Evolutionary conservation across 352 stramenopile genomes (phyloP).

Genomic region (Phytophthora multivora): DNA sequence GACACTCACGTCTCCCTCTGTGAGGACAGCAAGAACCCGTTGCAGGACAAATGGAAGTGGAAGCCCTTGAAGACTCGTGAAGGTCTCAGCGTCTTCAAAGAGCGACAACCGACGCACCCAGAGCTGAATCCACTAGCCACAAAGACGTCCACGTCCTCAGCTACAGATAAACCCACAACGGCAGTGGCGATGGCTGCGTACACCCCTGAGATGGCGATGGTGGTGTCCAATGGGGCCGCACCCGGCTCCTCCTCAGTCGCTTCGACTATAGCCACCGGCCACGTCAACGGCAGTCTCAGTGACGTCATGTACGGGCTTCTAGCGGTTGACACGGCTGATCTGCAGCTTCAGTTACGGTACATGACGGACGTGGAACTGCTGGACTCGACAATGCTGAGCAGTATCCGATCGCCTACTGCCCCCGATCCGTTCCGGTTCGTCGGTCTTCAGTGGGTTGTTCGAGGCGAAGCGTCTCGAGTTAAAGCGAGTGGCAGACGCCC

Average conservation of each 20-base stretch:
- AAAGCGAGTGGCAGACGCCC: constrained; percentile 19
- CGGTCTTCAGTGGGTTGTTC: constrained; percentile 37
- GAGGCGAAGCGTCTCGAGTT: constrained; percentile 20
- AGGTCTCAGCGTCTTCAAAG: constrained; percentile 38
- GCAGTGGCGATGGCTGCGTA: constrained; percentile 37
- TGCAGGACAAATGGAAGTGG: constrained; percentile 42
- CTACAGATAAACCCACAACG: neutral
- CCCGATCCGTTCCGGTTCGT: constrained; percentile 38
- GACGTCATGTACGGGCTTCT: constrained; percentile 48
- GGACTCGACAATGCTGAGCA: constrained; percentile 31
- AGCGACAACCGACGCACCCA: constrained; percentile 32
- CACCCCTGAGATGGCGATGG: constrained; percentile 18
- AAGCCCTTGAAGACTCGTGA: constrained; percentile 34
- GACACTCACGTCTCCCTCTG: constrained; percentile 16
- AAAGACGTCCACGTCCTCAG: constrained; percentile 15
- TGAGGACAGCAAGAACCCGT: constrained; percentile 16
- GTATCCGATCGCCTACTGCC: constrained; percentile 22
- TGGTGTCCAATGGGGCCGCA: constrained; percentile 5
- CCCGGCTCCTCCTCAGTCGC: constrained; percentile 12
- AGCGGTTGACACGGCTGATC: constrained; percentile 27
- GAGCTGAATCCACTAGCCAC: constrained; percentile 5
- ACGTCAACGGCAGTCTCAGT: constrained; percentile 32
- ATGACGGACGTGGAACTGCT: constrained; percentile 33
- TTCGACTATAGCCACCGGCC: constrained; percentile 31
- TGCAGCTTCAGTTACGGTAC: constrained; percentile 39